Conservation (phyloP, 2,329 filamentous ascomycete genomes). For the Akanthomyces lecanii region DNA sequence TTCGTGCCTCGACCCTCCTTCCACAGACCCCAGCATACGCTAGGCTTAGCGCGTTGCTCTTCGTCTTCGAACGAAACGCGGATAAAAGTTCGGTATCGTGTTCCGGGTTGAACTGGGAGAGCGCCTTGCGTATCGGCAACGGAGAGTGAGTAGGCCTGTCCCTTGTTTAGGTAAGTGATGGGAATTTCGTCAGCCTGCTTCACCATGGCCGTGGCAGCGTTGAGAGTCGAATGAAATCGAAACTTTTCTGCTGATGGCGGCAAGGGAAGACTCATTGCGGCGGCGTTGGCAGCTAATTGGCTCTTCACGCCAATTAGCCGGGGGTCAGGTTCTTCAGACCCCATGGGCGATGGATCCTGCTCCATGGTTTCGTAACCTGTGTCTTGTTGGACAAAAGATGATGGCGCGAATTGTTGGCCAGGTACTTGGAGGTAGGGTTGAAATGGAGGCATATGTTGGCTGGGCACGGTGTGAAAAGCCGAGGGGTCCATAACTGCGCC, state of each 20-base stretch:
- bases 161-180: constrained; percentile 97
- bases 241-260: constrained; percentile 65
- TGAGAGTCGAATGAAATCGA: constrained; percentile 83
- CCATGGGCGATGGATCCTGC: constrained; percentile 66
- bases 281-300: constrained; percentile 57
- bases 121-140: constrained; percentile 71
- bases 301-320: constrained; percentile 37
- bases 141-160: constrained; percentile 85
- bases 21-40: constrained; percentile 82
- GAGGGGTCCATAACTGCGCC: constrained; percentile 60
- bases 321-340: constrained; percentile 47
- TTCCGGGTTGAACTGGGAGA: constrained; percentile 53
- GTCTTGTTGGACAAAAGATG: constrained; percentile 76
- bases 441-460: constrained; percentile 61
- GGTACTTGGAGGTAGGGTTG: constrained; percentile 66
- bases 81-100: constrained; percentile 82
- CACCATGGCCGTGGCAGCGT: constrained; percentile 95
- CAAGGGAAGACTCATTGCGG: constrained; percentile 43
- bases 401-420: constrained; percentile 64
- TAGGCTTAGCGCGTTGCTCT: constrained; percentile 79
- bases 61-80: constrained; percentile 98
- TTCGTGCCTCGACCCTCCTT: constrained; percentile 95
- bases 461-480: constrained; percentile 59
- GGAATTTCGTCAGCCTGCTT: constrained; percentile 87
- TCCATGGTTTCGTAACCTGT: constrained; percentile 77